Evolutionary conservation across 176 grass and related monocot species (phyloP), one percentile per base, ranked within the genome.

Genomic region (Ensete glaucum): DNA sequence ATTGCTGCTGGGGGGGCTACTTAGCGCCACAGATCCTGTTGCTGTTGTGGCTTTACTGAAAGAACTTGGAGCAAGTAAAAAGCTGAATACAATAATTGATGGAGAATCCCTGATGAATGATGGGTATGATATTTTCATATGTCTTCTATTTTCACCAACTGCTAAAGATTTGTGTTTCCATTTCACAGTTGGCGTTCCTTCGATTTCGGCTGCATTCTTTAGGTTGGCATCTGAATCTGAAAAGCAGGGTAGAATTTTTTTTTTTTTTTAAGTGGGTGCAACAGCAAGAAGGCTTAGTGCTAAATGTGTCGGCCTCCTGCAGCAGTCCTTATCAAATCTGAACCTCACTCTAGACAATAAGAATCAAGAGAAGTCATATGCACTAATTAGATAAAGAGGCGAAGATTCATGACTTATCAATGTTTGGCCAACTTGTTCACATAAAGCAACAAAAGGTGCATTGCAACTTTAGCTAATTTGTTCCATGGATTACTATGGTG

Each of bases 91-190:
- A 34, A 89, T 98, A 69, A 98, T 98, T 75, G 94, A 98, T 74
- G 94, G 94, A 76, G 94, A 93, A 86, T 91, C 90, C 10, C 73
- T 98, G 52, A 98, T 98, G 86, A 98, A 98, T 13, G 90, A 98
- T 53, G 94, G 94, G 94, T 98, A 93, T 67, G 22, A 51, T 0
- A 11, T 51, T 70, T 50, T 20, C 16, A 20, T 43, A 43, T 50
- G 14, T 3, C 67, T 20, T 20, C 7, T 70, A n/a, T 51, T 70
- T 50, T 43, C 34, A 43, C 34, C 34, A 43, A 43, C 4, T 43
- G 34, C 34, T 43, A 43, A 43, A 43, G 34, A 43, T 43, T 43
- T 43, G 34, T 43, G 34, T 43, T 43, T 43, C 34, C 34, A 43
- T 43, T 43, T 3, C 34, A 43, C 34, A 43, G 34, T 43, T 43